These are phyloP conservation scores for Jasminum sambac DNA, from an alignment of 257 asterid genomes.

Conservation along the genomic window DNA sequence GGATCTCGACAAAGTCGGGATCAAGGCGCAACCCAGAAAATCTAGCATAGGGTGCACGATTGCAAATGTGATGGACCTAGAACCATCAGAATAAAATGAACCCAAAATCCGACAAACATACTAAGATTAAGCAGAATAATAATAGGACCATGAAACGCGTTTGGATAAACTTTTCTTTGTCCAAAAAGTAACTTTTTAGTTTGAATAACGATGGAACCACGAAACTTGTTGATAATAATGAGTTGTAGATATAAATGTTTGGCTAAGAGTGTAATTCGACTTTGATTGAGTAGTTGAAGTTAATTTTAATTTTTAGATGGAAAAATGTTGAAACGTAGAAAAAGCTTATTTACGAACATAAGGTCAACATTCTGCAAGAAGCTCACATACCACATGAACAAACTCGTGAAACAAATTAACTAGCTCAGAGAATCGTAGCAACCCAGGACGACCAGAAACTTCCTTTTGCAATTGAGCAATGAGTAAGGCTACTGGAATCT, in stretches of 20 bases:
- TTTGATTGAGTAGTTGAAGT: too few relatives aligned
- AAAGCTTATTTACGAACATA: too few relatives aligned
- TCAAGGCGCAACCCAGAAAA: constrained; percentile 93
- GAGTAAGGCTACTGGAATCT: constrained; percentile 85
- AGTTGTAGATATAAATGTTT: too few relatives aligned
- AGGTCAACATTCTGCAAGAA: constrained; percentile 18
- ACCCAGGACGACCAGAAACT: constrained; percentile 59
- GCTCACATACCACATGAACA: constrained; percentile 85
- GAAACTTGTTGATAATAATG: too few relatives aligned
- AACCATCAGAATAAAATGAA: constrained; percentile 23
- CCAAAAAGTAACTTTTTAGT: too few relatives aligned
- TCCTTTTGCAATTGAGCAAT: constrained; percentile 82
- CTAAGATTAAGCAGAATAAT: background rate
- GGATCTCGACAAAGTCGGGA: constrained; percentile 95
- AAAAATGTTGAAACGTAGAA: too few relatives aligned
- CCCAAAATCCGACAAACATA: constrained; percentile 6
- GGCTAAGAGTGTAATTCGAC: too few relatives aligned
- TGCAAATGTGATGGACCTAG: constrained; percentile 88
- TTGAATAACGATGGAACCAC: too few relatives aligned
- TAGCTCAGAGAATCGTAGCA: constrained; percentile 85
- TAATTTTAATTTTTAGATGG: too few relatives aligned
- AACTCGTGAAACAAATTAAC: constrained; percentile 89
- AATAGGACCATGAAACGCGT: background rate
- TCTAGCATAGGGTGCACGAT: constrained; percentile 75
- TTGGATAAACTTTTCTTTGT: too few relatives aligned